Evolutionary conservation across 2,329 filamentous ascomycete genomes (phyloP).

Genomic region (Cladosporium austrohemisphaericum): DNA sequence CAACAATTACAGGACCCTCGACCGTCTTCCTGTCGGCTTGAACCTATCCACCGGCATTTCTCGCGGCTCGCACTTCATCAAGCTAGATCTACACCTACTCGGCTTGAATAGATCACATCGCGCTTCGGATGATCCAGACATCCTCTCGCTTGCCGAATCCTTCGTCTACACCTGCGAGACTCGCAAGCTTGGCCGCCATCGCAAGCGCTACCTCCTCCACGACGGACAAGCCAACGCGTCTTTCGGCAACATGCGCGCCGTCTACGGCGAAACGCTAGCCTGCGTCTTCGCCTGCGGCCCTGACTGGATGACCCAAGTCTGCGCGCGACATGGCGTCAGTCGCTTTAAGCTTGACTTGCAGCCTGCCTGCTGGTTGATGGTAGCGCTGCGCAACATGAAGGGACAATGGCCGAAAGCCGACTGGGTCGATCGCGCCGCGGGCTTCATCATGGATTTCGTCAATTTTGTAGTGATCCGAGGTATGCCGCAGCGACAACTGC

Average conservation of each 20-base stretch:
- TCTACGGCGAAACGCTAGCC: slow-evolving; percentile 41
- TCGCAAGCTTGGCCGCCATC: slow-evolving; percentile 29
- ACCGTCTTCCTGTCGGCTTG: slow-evolving; percentile 22
- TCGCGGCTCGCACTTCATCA: slow-evolving; percentile 37
- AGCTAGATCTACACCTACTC: slow-evolving; percentile 41
- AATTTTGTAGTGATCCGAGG: slow-evolving; percentile 35
- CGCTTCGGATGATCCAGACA: slow-evolving; percentile 27
- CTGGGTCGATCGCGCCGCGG: slow-evolving; percentile 28
- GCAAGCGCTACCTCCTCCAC: slow-evolving; percentile 30
- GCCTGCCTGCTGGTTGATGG: slow-evolving; percentile 30
- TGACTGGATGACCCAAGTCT: slow-evolving; percentile 37
- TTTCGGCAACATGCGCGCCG: slow-evolving; percentile 38
- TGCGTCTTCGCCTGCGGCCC: slow-evolving; percentile 40
- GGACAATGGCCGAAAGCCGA: slow-evolving; percentile 28
- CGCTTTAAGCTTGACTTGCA: slow-evolving; percentile 32
- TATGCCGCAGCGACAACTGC: slow-evolving; percentile 30
- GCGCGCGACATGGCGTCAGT: slow-evolving; percentile 30
- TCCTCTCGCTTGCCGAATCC: slow-evolving; percentile 29
- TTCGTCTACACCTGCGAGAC: slow-evolving; percentile 35
- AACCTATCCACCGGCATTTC: slow-evolving; percentile 25
- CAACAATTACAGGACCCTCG: slow-evolving; percentile 33
- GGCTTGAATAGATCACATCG: slow-evolving; percentile 29
- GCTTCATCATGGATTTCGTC: slow-evolving; percentile 34
- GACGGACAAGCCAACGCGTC: slow-evolving; percentile 32
- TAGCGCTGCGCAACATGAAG: slow-evolving; percentile 36